These are phyloP conservation scores for Aspergillus asperescens DNA, from an alignment of 495 filamentous ascomycete genomes.

Conservation along the genomic window DNA sequence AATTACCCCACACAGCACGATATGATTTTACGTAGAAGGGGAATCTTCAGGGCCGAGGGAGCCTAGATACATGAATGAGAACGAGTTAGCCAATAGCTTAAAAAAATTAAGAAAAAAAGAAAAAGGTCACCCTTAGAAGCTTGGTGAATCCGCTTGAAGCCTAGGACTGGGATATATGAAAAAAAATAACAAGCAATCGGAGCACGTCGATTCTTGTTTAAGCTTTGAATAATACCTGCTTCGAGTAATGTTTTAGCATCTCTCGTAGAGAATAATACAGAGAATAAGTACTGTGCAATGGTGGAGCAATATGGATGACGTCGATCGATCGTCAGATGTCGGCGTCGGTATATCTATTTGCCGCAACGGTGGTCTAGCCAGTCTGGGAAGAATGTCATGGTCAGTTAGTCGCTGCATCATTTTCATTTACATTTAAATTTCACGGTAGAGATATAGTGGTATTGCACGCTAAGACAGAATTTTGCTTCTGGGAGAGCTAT, in stretches of 20 bases:
- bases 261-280: neutral
- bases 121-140: neutral
- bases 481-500: neutral
- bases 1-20: neutral
- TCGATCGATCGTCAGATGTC: conserved; percentile 2
- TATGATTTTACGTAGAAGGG: neutral
- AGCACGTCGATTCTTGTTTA: neutral
- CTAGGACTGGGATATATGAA: neutral
- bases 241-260: neutral
- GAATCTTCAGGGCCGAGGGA: neutral
- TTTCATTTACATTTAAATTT: no score
- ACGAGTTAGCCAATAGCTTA: neutral
- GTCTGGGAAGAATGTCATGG: neutral
- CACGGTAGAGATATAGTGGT: neutral
- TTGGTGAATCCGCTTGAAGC: neutral
- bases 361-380: neutral
- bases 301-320: conserved; percentile 1
- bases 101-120: neutral
- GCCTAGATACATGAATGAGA: neutral
- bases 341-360: neutral
- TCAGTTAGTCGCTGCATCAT: no score
- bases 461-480: neutral
- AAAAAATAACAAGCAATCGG: neutral
- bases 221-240: neutral
- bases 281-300: no score